phyloP scores from a whole-genome alignment of 495 filamentous ascomycete genomes.

The Ramalina intermedia region DNA sequence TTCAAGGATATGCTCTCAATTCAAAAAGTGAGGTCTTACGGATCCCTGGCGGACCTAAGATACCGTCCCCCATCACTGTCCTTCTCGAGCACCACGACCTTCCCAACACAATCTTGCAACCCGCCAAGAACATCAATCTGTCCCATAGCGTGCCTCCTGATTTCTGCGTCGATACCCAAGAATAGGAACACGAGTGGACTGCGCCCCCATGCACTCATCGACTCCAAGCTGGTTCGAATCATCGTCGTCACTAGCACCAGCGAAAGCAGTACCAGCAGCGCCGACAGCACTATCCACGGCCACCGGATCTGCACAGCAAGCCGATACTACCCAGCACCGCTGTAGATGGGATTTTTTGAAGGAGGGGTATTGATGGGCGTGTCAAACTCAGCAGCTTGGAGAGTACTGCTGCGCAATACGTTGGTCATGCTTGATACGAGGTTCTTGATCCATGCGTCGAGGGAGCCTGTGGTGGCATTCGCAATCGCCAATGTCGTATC shows the following conservation, averaged over 20 bases:
- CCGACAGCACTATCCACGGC: slow-evolving; percentile 1
- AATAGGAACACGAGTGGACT: slow-evolving; percentile 4
- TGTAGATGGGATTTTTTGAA: neutral
- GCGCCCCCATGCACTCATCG: neutral
- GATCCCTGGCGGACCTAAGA: too few relatives aligned
- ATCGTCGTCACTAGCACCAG: neutral
- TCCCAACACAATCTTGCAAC: neutral
- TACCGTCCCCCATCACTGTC: neutral
- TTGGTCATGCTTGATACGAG: slow-evolving; percentile 1
- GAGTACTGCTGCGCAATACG: neutral
- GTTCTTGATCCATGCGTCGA: slow-evolving; percentile 3
- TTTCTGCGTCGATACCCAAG: neutral
- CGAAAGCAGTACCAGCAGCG: neutral
- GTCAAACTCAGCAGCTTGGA: too few relatives aligned
- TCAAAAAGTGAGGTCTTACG: too few relatives aligned
- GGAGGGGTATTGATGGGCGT: too few relatives aligned
- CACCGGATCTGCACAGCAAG: neutral
- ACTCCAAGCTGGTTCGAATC: neutral
- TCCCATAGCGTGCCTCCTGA: neutral
- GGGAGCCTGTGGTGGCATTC: neutral
- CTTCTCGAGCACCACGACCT: neutral
- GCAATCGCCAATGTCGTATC: neutral
- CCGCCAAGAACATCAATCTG: neutral
- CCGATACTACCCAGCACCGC: slow-evolving; percentile 1
- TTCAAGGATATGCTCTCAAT: too few relatives aligned